Evolutionary conservation across 768 basidiomycete species (phyloP).

Genomic region (Rhodotorula graminis): DNA sequence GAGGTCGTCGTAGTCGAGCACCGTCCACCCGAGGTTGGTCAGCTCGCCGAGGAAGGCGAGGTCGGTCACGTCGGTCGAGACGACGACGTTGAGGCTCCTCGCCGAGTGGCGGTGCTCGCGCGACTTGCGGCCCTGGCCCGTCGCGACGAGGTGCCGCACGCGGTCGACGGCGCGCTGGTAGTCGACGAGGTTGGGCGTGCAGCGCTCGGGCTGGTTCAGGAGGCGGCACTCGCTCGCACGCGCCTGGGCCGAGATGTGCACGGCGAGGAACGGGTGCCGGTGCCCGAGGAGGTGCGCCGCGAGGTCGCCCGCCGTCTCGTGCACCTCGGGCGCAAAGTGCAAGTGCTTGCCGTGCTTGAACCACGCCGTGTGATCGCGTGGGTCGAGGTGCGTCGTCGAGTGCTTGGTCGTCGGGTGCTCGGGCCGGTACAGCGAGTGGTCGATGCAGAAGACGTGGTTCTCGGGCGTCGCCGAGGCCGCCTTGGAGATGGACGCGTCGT

Average conservation of each 20-base stretch:
- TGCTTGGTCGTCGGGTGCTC: slow-evolving; percentile 28
- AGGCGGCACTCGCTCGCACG: slow-evolving; percentile 27
- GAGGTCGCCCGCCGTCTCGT: slow-evolving; percentile 29
- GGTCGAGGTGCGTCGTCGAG: slow-evolving; percentile 37
- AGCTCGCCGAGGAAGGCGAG: slow-evolving; percentile 37
- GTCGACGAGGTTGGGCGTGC: slow-evolving; percentile 15
- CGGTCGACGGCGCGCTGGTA: slow-evolving; percentile 32
- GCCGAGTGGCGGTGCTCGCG: slow-evolving; percentile 33
- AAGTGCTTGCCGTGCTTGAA: slow-evolving; percentile 33
- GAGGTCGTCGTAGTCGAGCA: slow-evolving; percentile 36
- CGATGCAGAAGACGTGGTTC: slow-evolving; percentile 36
- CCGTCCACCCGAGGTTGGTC: slow-evolving; percentile 29
- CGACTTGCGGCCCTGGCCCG: slow-evolving; percentile 19
- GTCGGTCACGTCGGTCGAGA: slow-evolving; percentile 37
- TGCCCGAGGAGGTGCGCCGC: slow-evolving; percentile 30
- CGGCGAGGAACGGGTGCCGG: slow-evolving; percentile 26
- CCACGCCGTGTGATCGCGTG: slow-evolving; percentile 36
- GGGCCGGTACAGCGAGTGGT: slow-evolving; percentile 35
- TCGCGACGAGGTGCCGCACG: slow-evolving; percentile 24
- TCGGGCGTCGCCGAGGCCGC: slow-evolving; percentile 18
- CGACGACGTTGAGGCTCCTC: slow-evolving; percentile 25
- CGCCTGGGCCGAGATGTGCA: slow-evolving; percentile 31
- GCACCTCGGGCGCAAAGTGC: slow-evolving; percentile 29
- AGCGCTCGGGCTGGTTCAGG: slow-evolving; percentile 21
- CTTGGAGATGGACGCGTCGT: slow-evolving; percentile 24